phyloP scores from a whole-genome alignment of 2,329 filamentous ascomycete genomes.

The Verticillium dahliae region DNA sequence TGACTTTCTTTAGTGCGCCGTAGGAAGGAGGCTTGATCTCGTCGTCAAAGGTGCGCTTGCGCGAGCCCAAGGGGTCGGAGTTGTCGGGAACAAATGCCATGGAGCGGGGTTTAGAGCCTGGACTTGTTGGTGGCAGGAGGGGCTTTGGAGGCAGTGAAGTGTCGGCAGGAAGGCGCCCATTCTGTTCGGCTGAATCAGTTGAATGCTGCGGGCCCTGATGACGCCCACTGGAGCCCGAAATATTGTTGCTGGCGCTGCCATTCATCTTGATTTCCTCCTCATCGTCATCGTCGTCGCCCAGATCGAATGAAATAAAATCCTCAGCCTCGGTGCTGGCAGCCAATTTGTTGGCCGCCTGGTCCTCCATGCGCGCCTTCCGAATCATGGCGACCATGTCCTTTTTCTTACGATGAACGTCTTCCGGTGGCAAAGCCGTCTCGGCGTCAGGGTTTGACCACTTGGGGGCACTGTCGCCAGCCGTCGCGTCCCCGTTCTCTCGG shows the following conservation, averaged over 20 bases:
- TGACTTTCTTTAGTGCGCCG: slow-evolving; percentile 43
- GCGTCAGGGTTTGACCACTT: slow-evolving; percentile 97
- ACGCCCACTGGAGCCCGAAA: background rate
- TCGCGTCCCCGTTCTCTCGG: slow-evolving; percentile 19
- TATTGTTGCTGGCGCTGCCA: slow-evolving; percentile 1
- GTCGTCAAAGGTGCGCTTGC: slow-evolving; percentile 71
- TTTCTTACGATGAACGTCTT: slow-evolving; percentile 67
- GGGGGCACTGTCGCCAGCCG: slow-evolving; percentile 44
- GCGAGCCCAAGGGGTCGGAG: slow-evolving; percentile 47
- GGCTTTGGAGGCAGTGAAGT: slow-evolving; percentile 8
- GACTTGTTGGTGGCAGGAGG: slow-evolving; percentile 12
- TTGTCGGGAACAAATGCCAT: slow-evolving; percentile 19
- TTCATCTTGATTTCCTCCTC: slow-evolving; percentile 17
- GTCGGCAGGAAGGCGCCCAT: background rate
- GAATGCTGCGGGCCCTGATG: background rate
- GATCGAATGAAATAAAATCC: slow-evolving; percentile 86
- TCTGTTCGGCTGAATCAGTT: background rate
- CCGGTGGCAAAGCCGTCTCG: slow-evolving; percentile 76
- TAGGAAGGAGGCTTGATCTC: slow-evolving; percentile 54
- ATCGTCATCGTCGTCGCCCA: slow-evolving; percentile 49
- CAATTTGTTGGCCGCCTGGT: slow-evolving; percentile 33
- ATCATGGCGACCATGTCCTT: slow-evolving; percentile 87
- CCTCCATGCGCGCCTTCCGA: slow-evolving; percentile 73
- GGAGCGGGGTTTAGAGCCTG: slow-evolving; percentile 12
- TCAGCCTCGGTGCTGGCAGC: slow-evolving; percentile 53